phyloP scores from a whole-genome alignment of 352 stramenopile species.

The Sclerospora graminicola region DNA sequence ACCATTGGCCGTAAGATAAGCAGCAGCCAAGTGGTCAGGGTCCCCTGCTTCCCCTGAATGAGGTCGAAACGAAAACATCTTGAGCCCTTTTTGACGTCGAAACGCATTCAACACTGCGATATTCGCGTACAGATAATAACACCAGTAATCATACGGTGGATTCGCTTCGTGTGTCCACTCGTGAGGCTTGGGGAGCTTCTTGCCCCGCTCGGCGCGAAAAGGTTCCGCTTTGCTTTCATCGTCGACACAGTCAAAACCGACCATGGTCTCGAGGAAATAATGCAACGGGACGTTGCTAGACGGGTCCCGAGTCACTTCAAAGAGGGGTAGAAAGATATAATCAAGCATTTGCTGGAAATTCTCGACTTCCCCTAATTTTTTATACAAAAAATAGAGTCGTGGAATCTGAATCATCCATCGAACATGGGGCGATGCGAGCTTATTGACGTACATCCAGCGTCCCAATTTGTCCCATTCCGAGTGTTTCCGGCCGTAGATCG shows the following conservation, averaged over 20 bases:
- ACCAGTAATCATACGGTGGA: slow-evolving; percentile 92
- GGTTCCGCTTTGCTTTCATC: slow-evolving; percentile 94
- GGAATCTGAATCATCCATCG: slow-evolving; percentile 98
- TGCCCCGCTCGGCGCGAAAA: slow-evolving; percentile 68
- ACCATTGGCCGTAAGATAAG: slow-evolving; percentile 84
- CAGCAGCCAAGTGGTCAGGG: slow-evolving; percentile 91
- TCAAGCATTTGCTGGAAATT: slow-evolving; percentile 97
- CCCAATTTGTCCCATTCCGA: slow-evolving; percentile 96
- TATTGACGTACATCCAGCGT: slow-evolving; percentile 94
- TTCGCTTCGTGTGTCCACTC: slow-evolving; percentile 87
- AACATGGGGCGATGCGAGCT: slow-evolving; percentile 87
- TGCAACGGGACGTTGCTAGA: slow-evolving; percentile 86
- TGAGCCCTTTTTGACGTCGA: slow-evolving; percentile 74
- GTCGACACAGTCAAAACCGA: slow-evolving; percentile 98
- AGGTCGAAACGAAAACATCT: slow-evolving; percentile 95
- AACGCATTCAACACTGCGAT: slow-evolving; percentile 94
- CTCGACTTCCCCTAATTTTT: slow-evolving; percentile 82
- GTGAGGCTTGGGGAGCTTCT: slow-evolving; percentile 61
- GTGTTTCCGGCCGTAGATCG: slow-evolving; percentile 88
- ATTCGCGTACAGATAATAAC: slow-evolving; percentile 97
- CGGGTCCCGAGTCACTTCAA: slow-evolving; percentile 95
- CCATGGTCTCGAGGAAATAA: slow-evolving; percentile 90
- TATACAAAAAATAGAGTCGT: slow-evolving; percentile 96
- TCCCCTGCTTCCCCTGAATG: slow-evolving; percentile 97
- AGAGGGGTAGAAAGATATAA: slow-evolving; percentile 97